Conservation (phyloP, 768 basidiomycete genomes). For the Tylopilus sp. region DNA sequence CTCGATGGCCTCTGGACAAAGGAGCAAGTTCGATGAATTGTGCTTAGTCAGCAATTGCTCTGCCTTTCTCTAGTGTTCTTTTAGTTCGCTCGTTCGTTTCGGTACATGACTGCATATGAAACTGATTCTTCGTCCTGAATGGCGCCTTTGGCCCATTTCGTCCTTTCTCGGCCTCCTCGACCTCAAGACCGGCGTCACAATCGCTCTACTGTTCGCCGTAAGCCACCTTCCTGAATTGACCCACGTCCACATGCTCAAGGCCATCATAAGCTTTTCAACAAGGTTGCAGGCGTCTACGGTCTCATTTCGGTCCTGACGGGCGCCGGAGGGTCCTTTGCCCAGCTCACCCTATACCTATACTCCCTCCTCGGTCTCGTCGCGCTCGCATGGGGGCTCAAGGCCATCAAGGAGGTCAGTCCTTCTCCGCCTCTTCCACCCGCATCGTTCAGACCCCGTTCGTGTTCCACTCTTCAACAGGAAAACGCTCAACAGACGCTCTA, state of each 20-base stretch:
- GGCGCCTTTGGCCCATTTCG: slow-evolving; percentile 75
- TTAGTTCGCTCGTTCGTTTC: slow-evolving; percentile 6
- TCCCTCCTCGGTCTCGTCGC: slow-evolving; percentile 79
- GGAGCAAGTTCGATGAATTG: no score
- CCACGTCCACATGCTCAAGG: slow-evolving; percentile 8
- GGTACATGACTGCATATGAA: slow-evolving; percentile 54
- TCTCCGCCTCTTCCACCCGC: background rate
- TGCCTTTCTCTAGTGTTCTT: background rate
- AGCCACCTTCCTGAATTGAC: slow-evolving; percentile 28
- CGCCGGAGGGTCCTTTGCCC: slow-evolving; percentile 88
- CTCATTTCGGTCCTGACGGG: slow-evolving; percentile 88
- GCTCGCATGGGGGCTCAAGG: slow-evolving; percentile 82
- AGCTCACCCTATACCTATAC: slow-evolving; percentile 91
- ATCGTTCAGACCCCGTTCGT: slow-evolving; percentile 9
- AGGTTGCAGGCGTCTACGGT: slow-evolving; percentile 96
- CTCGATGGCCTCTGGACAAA: no score
- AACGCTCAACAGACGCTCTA: slow-evolving; percentile 79
- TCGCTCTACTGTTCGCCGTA: slow-evolving; percentile 88
- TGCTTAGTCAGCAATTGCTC: slow-evolving; percentile 18
- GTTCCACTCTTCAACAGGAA: slow-evolving; percentile 53
- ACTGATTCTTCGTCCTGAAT: slow-evolving; percentile 79
- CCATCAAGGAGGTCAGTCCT: slow-evolving; percentile 73
- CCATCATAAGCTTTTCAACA: slow-evolving; percentile 74
- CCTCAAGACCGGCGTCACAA: slow-evolving; percentile 89
- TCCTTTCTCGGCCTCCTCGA: slow-evolving; percentile 87